Evolutionary conservation across 805 yeast genomes (phyloP).

Genomic region (Starmerella geochares): DNA sequence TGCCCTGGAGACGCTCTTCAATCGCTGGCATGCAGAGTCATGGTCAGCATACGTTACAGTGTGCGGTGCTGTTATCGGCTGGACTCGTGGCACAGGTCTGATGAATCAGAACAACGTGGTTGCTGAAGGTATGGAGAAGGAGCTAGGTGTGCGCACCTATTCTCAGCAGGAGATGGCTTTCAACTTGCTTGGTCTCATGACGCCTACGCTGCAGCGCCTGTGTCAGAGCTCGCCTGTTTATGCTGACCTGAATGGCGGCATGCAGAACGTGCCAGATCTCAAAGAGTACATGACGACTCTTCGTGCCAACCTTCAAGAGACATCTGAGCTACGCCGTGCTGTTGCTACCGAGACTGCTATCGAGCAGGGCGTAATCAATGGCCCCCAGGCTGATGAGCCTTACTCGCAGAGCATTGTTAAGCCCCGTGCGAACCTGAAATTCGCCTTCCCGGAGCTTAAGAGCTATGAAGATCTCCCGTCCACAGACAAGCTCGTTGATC

Average conservation of each 20-base stretch:
- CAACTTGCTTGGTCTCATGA: slow-evolving; percentile 87
- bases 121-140: slow-evolving; percentile 91
- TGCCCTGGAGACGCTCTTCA: slow-evolving; percentile 88
- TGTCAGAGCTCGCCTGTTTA: slow-evolving; percentile 91
- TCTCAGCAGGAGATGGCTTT: slow-evolving; percentile 99
- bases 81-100: slow-evolving; percentile 99
- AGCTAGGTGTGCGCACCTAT: slow-evolving; percentile 90
- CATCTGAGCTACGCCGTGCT: slow-evolving; percentile 88
- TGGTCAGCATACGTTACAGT: slow-evolving; percentile 91
- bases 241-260: slow-evolving; percentile 98
- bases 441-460: slow-evolving; percentile 84
- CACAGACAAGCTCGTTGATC: slow-evolving; percentile 61
- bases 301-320: slow-evolving; percentile 62
- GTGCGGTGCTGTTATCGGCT: slow-evolving; percentile 98
- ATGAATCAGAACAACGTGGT: slow-evolving; percentile 95
- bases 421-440: slow-evolving; percentile 92
- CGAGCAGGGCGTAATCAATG: slow-evolving; percentile 76
- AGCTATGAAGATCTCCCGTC: slow-evolving; percentile 52
- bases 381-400: slow-evolving; percentile 79
- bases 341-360: slow-evolving; percentile 87
- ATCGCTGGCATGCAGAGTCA: slow-evolving; percentile 97
- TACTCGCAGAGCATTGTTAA: slow-evolving; percentile 65
- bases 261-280: slow-evolving; percentile 84
- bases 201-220: slow-evolving; percentile 70
- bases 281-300: slow-evolving; percentile 74